Conservation (phyloP, 2,329 filamentous ascomycete species). For the Hypoxylon sp. region DNA sequence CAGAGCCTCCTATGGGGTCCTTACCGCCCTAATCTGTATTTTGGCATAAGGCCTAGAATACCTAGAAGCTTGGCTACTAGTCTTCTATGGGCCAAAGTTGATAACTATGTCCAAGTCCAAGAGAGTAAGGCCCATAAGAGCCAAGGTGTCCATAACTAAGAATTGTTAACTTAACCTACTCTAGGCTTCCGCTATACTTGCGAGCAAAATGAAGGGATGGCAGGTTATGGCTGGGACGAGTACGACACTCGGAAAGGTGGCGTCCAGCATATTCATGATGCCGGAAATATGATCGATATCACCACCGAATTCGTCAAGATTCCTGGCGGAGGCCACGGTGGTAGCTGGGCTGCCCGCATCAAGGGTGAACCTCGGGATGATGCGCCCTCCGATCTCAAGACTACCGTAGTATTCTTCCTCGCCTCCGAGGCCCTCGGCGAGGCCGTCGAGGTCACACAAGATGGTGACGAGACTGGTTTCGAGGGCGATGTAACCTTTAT, state of each 20-base stretch:
- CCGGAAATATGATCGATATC: conserved; percentile 87
- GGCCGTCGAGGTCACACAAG: conserved; percentile 68
- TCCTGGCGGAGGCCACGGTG: conserved; percentile 84
- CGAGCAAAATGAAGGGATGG: conserved; percentile 94
- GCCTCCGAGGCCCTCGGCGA: conserved; percentile 80
- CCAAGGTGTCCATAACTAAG: not conserved
- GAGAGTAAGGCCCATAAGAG: conserved; percentile 67
- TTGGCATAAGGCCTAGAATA: conserved; percentile 85
- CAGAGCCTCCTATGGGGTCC: conserved; percentile 95
- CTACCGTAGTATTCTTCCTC: conserved; percentile 84
- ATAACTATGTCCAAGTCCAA: conserved; percentile 80
- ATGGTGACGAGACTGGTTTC: conserved; percentile 62
- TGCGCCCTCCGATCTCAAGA: conserved; percentile 74
- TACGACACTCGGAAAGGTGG: conserved; percentile 92
- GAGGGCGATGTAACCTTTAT: conserved; percentile 73
- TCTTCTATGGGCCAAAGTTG: conserved; percentile 88
- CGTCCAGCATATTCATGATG: conserved; percentile 89
- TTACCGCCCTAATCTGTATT: conserved; percentile 94
- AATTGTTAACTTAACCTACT: conserved; percentile 23
- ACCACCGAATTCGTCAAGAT: conserved; percentile 95
- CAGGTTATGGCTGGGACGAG: conserved; percentile 97
- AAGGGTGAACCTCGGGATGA: conserved; percentile 82
- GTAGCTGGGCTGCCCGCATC: conserved; percentile 91
- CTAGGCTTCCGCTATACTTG: conserved; percentile 91
- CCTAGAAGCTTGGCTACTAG: conserved; percentile 85